Conservation (phyloP, 2,329 filamentous ascomycete genomes). For the Penicillium decumbens region DNA sequence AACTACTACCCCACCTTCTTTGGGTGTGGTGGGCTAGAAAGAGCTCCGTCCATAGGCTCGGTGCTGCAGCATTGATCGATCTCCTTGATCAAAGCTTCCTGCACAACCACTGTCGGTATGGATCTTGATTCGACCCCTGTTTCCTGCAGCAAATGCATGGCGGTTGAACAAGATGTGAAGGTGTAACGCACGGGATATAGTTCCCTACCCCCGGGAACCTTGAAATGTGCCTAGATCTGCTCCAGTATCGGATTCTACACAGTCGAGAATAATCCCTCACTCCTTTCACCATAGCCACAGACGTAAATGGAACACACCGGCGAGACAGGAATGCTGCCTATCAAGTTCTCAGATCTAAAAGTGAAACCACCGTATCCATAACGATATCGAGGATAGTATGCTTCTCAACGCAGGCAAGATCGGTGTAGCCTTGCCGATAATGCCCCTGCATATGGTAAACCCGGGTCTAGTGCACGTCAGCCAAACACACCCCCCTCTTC, state of each 20-base stretch:
- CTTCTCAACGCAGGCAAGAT: conserved; percentile 2
- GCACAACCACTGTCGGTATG: background rate
- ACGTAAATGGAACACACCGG: background rate
- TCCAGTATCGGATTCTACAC: background rate
- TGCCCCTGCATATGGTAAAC: conserved; percentile 11
- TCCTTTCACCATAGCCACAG: background rate
- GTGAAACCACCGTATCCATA: background rate
- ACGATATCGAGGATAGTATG: background rate
- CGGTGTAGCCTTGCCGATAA: conserved; percentile 11
- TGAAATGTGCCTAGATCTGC: background rate
- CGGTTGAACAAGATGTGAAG: conserved; percentile 1
- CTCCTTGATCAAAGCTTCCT: background rate
- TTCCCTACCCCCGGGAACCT: background rate
- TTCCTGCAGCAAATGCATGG: background rate
- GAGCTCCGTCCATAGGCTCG: background rate
- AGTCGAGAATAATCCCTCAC: background rate
- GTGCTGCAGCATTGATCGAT: background rate
- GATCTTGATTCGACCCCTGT: conserved; percentile 1
- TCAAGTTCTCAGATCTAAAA: background rate
- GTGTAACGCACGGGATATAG: conserved; percentile 3
- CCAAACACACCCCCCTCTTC: background rate
- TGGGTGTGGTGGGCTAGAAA: conserved; percentile 11
- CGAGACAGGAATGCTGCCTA: background rate
- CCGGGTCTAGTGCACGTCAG: conserved; percentile 8
- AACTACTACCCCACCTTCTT: conserved; percentile 4